These are phyloP conservation scores for Ophiostoma perfectum DNA, from an alignment of 2,329 filamentous ascomycete species.

Conservation along the genomic window DNA sequence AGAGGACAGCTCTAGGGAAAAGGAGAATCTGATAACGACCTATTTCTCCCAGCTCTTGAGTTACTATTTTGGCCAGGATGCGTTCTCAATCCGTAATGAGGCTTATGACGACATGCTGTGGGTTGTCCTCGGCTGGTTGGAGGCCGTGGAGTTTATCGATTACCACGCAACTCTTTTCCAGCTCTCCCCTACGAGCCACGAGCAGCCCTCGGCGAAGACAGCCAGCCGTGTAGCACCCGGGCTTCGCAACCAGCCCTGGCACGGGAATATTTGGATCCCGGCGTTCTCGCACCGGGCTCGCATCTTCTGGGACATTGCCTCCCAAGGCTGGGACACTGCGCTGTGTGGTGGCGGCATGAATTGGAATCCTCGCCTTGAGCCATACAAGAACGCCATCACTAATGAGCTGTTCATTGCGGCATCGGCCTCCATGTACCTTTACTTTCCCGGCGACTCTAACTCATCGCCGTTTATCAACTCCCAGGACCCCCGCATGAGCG, in stretches of 20 bases:
- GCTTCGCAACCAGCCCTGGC: slow-evolving; percentile 53
- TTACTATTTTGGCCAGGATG: slow-evolving; percentile 84
- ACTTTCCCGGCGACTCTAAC: slow-evolving; percentile 77
- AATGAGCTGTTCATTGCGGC: slow-evolving; percentile 86
- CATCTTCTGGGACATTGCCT: slow-evolving; percentile 78
- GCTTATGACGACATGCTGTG: slow-evolving; percentile 94
- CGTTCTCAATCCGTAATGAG: slow-evolving; percentile 63
- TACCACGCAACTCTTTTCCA: slow-evolving; percentile 63
- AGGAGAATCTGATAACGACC: slow-evolving; percentile 74
- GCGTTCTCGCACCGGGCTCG: slow-evolving; percentile 78
- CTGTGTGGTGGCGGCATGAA: slow-evolving; percentile 84
- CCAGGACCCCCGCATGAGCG: slow-evolving; percentile 16
- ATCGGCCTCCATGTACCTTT: slow-evolving; percentile 81
- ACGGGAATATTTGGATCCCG: slow-evolving; percentile 68
- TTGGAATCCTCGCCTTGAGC: slow-evolving; percentile 63
- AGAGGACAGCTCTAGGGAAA: slow-evolving; percentile 45
- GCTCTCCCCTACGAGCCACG: slow-evolving; percentile 24
- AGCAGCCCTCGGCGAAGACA: background rate
- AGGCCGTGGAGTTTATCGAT: slow-evolving; percentile 69
- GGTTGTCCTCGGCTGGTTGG: slow-evolving; percentile 89
- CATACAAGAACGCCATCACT: slow-evolving; percentile 96
- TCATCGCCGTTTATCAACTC: slow-evolving; percentile 56
- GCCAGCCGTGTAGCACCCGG: slow-evolving; percentile 25
- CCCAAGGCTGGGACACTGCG: slow-evolving; percentile 71
- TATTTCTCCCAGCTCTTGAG: slow-evolving; percentile 72